Base-by-base conservation (phyloP, 2,329 filamentous ascomycete genomes). In the Aureobasidium leucospermi region DNA sequence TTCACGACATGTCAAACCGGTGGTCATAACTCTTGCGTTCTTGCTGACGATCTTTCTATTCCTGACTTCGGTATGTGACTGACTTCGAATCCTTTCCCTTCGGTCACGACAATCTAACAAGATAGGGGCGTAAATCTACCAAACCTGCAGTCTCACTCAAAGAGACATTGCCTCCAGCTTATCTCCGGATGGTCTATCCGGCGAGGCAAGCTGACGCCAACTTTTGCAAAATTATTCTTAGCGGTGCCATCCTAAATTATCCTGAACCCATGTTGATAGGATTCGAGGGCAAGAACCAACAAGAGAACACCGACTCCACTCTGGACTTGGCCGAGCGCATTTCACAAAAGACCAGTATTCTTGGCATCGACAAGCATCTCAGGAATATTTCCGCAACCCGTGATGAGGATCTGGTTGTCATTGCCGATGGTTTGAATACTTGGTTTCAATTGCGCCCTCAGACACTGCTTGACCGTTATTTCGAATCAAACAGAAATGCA, bases 381-480 rank as follows among this genome's bases (percentile, higher is more conserved):
- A 48, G 55, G 43, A 58, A 58, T 29, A 58, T 48, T 32, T 58
- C 55, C 8, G 31, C 55, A 31, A 48, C 42, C 10, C 29, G 31
- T 4, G 66, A 70, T 36, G 67, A 69, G 2, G 86, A 89, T 67
- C 71, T 89, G 13, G 79, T 87, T 9, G 70, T 88, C 58, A 77
- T 88, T 58, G 78, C 85, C 6, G 85, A 88, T 68, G 84, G 81
- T 2, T 79, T 82, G 66, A 83, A 88, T 60, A 76, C 39, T 0
- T 83, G 84, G 73, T 82, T 87, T 61, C 86, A 89, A 68, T 75
- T 88, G 1, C 84, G 84, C 0, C 79, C 83, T 3, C 80, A 86
- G 49, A 76, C 86, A 16, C 71, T 88, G 60, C 78, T 88, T 16
- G 73, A 80, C 63, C 79, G 85, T 39, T 88, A 86, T 68, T 61